phyloP scores from a whole-genome alignment of 768 basidiomycete species.

The Tricholoma matsutake region DNA sequence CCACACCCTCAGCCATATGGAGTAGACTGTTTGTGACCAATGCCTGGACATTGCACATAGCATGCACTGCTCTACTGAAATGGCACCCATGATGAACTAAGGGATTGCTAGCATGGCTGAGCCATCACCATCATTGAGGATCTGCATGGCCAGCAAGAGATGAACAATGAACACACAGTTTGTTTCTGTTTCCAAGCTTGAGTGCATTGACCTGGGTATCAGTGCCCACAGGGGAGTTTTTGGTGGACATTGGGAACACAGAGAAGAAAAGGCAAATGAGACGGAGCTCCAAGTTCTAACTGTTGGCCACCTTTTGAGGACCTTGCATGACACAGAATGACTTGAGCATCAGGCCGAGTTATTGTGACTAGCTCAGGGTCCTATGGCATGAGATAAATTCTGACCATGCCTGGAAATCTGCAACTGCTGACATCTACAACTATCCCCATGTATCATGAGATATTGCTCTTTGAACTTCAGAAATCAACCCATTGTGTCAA shows the following conservation, averaged over 20 bases:
- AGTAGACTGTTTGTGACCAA: slow-evolving; percentile 14
- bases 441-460: too few species aligned
- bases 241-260: background rate
- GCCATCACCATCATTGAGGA: background rate
- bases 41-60: slow-evolving; percentile 13
- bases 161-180: background rate
- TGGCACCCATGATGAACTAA: slow-evolving; percentile 19
- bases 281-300: too few species aligned
- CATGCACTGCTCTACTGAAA: slow-evolving; percentile 14
- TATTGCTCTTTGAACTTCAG: too few species aligned
- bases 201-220: background rate
- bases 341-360: background rate
- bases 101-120: background rate
- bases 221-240: background rate
- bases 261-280: background rate
- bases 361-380: background rate
- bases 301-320: background rate
- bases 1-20: background rate
- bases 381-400: background rate
- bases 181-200: background rate
- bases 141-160: background rate
- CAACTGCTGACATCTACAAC: background rate
- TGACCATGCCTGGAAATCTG: background rate
- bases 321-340: background rate
- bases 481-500: background rate